These are phyloP conservation scores for Botrytis elliptica DNA, from an alignment of 2,329 filamentous ascomycete species.

Conservation along the genomic window DNA sequence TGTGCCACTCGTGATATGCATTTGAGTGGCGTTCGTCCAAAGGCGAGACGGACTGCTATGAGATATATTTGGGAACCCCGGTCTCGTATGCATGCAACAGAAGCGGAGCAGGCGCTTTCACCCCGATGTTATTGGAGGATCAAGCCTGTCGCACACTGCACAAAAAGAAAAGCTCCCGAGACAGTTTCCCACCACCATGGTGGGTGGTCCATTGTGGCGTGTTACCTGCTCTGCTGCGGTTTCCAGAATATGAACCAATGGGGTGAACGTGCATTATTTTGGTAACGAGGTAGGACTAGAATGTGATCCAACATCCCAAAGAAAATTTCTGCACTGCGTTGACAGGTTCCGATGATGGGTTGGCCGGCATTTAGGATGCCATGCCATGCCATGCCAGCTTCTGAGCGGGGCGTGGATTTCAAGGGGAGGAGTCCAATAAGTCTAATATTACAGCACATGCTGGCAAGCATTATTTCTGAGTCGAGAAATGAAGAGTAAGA, in stretches of 20 bases:
- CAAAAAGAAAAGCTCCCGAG: slow-evolving; percentile 12
- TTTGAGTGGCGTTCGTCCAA: not conserved
- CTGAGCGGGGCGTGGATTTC: not conserved
- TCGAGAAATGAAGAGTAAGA: not conserved
- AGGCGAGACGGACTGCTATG: not conserved
- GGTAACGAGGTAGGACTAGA: slow-evolving; percentile 12
- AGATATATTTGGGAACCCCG: not conserved
- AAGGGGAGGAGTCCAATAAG: not conserved
- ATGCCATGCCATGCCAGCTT: not conserved
- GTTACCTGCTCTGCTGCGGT: slow-evolving; percentile 2
- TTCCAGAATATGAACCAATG: not conserved
- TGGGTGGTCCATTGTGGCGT: slow-evolving; percentile 8
- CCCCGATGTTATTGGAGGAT: not conserved
- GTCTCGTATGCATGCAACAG: slow-evolving; percentile 13
- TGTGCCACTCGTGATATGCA: slow-evolving; percentile 17
- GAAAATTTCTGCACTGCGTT: slow-evolving; percentile 3
- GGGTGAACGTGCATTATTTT: not conserved
- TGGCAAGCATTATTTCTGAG: not conserved
- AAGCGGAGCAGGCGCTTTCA: slow-evolving; percentile 10
- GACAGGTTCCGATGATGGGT: slow-evolving; percentile 13
- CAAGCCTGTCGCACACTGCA: not conserved
- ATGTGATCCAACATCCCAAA: slow-evolving; percentile 2
- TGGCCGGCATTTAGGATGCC: not conserved
- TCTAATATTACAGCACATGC: too few relatives aligned
- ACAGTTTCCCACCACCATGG: slow-evolving; percentile 12